Conservation (phyloP, 2,329 filamentous ascomycete genomes). For the Westerdykella ornata region DNA sequence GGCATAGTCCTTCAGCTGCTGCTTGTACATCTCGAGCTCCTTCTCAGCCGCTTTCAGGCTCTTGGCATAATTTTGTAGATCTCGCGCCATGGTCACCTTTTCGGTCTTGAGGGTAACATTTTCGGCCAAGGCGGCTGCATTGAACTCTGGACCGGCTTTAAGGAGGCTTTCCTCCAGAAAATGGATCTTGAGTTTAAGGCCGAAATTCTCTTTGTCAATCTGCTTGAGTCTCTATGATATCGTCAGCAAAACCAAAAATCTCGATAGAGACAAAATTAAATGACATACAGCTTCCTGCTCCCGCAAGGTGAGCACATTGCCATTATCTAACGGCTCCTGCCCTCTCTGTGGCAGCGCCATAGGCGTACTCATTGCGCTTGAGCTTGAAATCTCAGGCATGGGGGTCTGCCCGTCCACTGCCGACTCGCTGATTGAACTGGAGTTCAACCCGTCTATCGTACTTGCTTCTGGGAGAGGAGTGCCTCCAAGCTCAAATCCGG, state of each 20-base stretch:
- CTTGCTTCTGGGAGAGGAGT: slow-evolving; percentile 73
- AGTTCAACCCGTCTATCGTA: slow-evolving; percentile 43
- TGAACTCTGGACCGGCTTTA: slow-evolving; percentile 83
- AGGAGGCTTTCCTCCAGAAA: slow-evolving; percentile 87
- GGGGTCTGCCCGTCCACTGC: slow-evolving; percentile 60
- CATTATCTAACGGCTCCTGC: slow-evolving; percentile 64
- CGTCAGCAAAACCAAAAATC: too few species aligned
- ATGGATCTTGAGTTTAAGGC: slow-evolving; percentile 93
- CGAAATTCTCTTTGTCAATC: slow-evolving; percentile 98
- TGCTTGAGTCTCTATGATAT: slow-evolving; percentile 64
- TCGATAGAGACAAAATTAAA: background rate
- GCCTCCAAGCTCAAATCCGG: slow-evolving; percentile 59
- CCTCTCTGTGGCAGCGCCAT: slow-evolving; percentile 61
- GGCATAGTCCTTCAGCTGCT: slow-evolving; percentile 75
- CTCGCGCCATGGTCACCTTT: slow-evolving; percentile 80
- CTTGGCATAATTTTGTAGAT: slow-evolving; percentile 81
- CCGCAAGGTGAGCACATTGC: slow-evolving; percentile 82
- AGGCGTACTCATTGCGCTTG: slow-evolving; percentile 75
- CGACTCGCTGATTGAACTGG: slow-evolving; percentile 49
- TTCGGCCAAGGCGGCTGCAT: slow-evolving; percentile 80
- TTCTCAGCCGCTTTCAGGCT: slow-evolving; percentile 73
- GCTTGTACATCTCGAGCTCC: slow-evolving; percentile 75
- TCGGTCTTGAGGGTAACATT: slow-evolving; percentile 95
- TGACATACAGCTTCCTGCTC: slow-evolving; percentile 79
- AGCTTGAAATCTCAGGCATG: slow-evolving; percentile 66